Percentiles rank a stretch among this genome's conserved stretches.
phyloP scores from a whole-genome alignment of 2,329 filamentous ascomycete genomes.

The Exophiala spinifera region DNA sequence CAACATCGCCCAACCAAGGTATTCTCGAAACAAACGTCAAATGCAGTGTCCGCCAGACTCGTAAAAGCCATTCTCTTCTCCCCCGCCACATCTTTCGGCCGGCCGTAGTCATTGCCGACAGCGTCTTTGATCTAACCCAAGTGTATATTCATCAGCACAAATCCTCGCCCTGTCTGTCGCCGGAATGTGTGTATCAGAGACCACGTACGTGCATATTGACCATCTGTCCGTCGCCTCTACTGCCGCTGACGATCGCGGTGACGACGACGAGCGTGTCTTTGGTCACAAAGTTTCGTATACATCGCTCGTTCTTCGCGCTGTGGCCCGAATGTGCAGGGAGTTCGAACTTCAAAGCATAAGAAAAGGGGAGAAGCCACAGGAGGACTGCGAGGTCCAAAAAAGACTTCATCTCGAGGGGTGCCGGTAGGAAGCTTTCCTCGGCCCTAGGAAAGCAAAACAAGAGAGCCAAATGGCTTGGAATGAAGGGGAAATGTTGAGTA shows the following conservation, averaged over 20 bases:
- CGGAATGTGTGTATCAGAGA: too few relatives aligned
- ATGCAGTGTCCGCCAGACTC: constrained; percentile 83
- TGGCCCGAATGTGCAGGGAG: constrained; percentile 67
- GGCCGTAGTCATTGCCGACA: constrained; percentile 92
- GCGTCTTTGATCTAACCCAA: constrained; percentile 78
- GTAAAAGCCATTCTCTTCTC: constrained; percentile 94
- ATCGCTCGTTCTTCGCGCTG: constrained; percentile 69
- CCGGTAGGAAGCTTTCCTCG: constrained; percentile 1
- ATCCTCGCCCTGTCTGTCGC: constrained; percentile 2
- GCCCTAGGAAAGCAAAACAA: not conserved
- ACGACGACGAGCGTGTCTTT: constrained; percentile 93
- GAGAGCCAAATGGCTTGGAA: constrained; percentile 3
- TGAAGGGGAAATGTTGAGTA: not conserved
- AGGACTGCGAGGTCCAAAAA: constrained; percentile 29
- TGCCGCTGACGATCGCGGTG: constrained; percentile 81
- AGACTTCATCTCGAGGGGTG: constrained; percentile 26
- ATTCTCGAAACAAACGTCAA: constrained; percentile 97
- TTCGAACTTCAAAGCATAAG: constrained; percentile 85
- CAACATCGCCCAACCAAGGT: constrained; percentile 63
- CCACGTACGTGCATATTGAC: constrained; percentile 86
- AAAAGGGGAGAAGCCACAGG: constrained; percentile 35
- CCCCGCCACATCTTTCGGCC: constrained; percentile 84
- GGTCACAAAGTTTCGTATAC: constrained; percentile 92
- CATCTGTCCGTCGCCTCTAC: constrained; percentile 83
- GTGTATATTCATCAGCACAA: constrained; percentile 6